These are phyloP conservation scores for Wickerhamiella dianesei DNA, from an alignment of 805 yeast genomes.

Conservation along the genomic window DNA sequence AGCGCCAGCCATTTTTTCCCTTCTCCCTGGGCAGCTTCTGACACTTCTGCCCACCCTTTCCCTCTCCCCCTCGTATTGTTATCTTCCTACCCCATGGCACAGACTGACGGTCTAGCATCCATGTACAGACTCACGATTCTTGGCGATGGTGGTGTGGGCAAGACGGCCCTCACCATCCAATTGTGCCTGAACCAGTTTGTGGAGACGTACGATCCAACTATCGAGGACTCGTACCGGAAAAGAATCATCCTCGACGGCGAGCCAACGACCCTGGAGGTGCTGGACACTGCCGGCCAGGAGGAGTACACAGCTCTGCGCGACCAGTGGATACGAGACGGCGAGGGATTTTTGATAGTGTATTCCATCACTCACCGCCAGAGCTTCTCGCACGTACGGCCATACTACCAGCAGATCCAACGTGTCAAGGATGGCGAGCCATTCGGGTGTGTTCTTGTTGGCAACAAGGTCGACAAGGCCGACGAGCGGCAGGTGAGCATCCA, in stretches of 20 bases:
- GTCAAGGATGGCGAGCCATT: constrained; percentile 43
- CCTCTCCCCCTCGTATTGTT: too few relatives aligned
- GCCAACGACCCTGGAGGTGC: constrained; percentile 66
- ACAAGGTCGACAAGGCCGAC: constrained; percentile 66
- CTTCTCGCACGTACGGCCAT: constrained; percentile 70
- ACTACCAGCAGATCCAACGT: constrained; percentile 64
- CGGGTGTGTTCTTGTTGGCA: constrained; percentile 86
- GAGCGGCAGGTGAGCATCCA: constrained; percentile 67
- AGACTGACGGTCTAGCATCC: constrained; percentile 10
- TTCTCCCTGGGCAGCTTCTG: too few relatives aligned
- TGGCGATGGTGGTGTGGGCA: constrained; percentile 99
- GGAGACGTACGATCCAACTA: constrained; percentile 96
- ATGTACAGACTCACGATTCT: constrained; percentile 80
- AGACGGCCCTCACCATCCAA: constrained; percentile 90
- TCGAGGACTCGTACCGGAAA: constrained; percentile 64
- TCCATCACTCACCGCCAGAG: constrained; percentile 75
- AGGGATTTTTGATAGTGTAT: constrained; percentile 82
- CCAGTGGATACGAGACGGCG: constrained; percentile 92
- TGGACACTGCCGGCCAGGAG: constrained; percentile 98
- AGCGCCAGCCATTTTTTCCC: too few relatives aligned
- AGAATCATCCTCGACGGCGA: constrained; percentile 73
- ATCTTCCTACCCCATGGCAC: background rate
- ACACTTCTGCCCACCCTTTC: too few relatives aligned
- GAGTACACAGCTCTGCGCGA: constrained; percentile 90
- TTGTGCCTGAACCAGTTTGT: constrained; percentile 74